phyloP scores from a whole-genome alignment of 2,329 filamentous ascomycete genomes.

The Thermothelomyces thermophilus region DNA sequence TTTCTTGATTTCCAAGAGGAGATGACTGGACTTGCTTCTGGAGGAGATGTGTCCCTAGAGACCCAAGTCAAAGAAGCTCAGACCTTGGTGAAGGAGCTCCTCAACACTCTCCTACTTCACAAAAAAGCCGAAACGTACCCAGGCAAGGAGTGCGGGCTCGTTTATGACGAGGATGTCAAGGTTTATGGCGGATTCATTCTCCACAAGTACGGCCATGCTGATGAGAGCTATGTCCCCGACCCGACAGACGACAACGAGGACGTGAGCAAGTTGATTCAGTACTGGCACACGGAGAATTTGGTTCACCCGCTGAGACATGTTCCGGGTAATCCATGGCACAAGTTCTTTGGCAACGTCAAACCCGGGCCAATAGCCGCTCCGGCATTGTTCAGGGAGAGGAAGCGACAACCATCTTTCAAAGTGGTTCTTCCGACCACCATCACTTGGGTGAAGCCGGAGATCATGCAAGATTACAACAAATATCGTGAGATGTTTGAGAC shows the following conservation, averaged over 20 bases:
- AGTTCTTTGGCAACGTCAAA: slow-evolving; percentile 16
- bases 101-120: slow-evolving; percentile 11
- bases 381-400: slow-evolving; percentile 6
- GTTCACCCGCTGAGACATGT: slow-evolving; percentile 13
- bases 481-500: slow-evolving; percentile 8
- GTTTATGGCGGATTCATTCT: slow-evolving; percentile 6
- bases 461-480: slow-evolving; percentile 1
- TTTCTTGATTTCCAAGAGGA: slow-evolving; percentile 13
- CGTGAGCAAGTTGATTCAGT: background rate
- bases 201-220: slow-evolving; percentile 5
- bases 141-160: slow-evolving; percentile 12
- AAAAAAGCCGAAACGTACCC: slow-evolving; percentile 11
- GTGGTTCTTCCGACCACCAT: slow-evolving; percentile 8
- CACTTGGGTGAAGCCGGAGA: slow-evolving; percentile 2
- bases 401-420: background rate
- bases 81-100: slow-evolving; percentile 8
- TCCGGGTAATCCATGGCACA: slow-evolving; percentile 19
- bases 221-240: slow-evolving; percentile 1
- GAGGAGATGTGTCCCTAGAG: slow-evolving; percentile 14
- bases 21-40: slow-evolving; percentile 10
- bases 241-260: background rate
- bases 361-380: background rate
- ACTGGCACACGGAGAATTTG: slow-evolving; percentile 14
- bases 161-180: slow-evolving; percentile 12
- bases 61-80: slow-evolving; percentile 13